Conservation (phyloP, 2,329 filamentous ascomycete genomes). For the Penicillium sp. region DNA sequence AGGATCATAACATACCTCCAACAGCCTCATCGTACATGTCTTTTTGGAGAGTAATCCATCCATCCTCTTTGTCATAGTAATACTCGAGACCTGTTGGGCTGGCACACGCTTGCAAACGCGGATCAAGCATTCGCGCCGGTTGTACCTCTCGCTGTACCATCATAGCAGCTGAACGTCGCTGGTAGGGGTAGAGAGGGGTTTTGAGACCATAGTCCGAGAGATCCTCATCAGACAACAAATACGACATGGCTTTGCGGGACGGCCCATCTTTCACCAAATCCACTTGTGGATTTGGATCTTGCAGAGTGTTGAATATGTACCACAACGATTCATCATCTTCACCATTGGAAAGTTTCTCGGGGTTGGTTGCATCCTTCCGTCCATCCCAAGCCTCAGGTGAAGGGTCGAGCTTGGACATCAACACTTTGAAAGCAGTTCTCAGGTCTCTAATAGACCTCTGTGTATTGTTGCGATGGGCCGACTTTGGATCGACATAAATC, state of each 20-base stretch:
- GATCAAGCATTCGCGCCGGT: constrained; percentile 64
- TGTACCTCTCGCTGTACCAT: constrained; percentile 79
- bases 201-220: constrained; percentile 36
- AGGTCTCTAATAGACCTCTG: constrained; percentile 33
- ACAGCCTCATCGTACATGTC: constrained; percentile 67
- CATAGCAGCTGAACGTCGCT: constrained; percentile 69
- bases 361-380: constrained; percentile 5
- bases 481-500: constrained; percentile 41
- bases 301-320: constrained; percentile 49
- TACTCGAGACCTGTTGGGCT: constrained; percentile 61
- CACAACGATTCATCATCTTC: constrained; percentile 45
- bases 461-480: constrained; percentile 33
- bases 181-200: constrained; percentile 70
- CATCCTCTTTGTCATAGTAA: constrained; percentile 66
- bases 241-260: constrained; percentile 35
- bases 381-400: constrained; percentile 40
- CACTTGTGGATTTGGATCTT: constrained; percentile 37
- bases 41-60: constrained; percentile 60
- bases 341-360: constrained; percentile 12
- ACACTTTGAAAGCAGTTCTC: constrained; percentile 34
- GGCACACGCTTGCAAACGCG: constrained; percentile 58
- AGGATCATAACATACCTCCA: constrained; percentile 54
- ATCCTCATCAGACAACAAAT: constrained; percentile 28
- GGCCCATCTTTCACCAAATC: constrained; percentile 30
- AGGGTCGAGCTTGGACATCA: constrained; percentile 41